Evolutionary conservation across 257 asterid species (phyloP), one percentile per base, ranked within the genome.

Genomic region (Misopates orontium): DNA sequence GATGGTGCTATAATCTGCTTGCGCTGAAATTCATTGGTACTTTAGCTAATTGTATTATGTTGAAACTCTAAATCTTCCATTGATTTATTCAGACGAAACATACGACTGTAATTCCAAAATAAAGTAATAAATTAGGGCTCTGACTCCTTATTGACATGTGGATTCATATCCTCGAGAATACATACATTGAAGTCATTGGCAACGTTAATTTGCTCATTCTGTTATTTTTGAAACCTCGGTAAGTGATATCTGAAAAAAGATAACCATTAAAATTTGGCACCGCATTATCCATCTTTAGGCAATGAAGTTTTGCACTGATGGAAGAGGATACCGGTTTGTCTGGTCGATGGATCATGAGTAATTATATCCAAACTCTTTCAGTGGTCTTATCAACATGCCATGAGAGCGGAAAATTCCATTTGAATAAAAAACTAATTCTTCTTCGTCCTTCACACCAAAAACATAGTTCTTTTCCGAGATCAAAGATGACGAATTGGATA

Each of bases 111-210:
- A n/a, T n/a, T n/a, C n/a, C n/a, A n/a, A n/a, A n/a, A n/a, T n/a
- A n/a, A n/a, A n/a, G n/a, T n/a, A n/a, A n/a, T n/a, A n/a, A n/a
- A n/a, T n/a, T n/a, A n/a, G n/a, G n/a, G n/a, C n/a, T n/a, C n/a
- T n/a, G n/a, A n/a, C n/a, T n/a, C n/a, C n/a, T n/a, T n/a, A n/a
- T n/a, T n/a, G 5, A 86, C 84, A 13, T 95, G 90, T 45, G 77
- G 87, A 77, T 91, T 86, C 70, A 81, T 74, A 76, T 86, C 87
- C 80, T 91, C 96, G 47, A 88, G 78, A 65, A 90, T 73, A 62
- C 92, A 83, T 56, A 88, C 64, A 82, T 90, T n/a, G n/a, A n/a
- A n/a, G n/a, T n/a, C 96, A 39, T 71, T 70, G 71, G 84, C 97
- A 76, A 78, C 89, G 31, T 32, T 61, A 58, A 55, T 77, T 71